These are phyloP conservation scores for Paramecium caudatum DNA, from an alignment of 73 alveolate genomes.

Conservation along the genomic window DNA sequence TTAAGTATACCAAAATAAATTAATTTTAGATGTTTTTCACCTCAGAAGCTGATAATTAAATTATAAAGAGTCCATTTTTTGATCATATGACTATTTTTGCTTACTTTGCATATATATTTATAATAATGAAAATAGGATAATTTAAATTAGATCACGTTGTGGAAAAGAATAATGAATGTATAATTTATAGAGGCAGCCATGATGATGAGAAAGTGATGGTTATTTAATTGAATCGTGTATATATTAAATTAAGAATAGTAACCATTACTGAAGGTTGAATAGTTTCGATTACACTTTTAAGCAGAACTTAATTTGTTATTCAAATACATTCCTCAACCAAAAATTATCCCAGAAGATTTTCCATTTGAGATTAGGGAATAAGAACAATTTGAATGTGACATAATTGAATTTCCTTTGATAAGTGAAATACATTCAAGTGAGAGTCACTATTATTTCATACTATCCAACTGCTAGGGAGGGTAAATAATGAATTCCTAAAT, in stretches of 20 bases:
- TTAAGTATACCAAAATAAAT: no score
- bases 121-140: conserved; percentile 46
- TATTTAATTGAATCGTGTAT: conserved; percentile 54
- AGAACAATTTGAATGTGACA: neutral
- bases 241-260: neutral
- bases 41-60: no score
- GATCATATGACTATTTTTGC: no score
- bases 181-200: conserved; percentile 18
- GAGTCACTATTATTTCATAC: neutral
- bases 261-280: conserved; percentile 42
- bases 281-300: neutral
- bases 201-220: conserved; percentile 3
- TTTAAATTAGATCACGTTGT: conserved; percentile 63
- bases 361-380: conserved; percentile 18
- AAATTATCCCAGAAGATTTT: conserved; percentile 75
- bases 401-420: conserved; percentile 46
- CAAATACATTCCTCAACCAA: conserved; percentile 65
- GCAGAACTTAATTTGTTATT: conserved; percentile 67
- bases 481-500: neutral
- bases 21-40: no score
- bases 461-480: conserved; percentile 23
- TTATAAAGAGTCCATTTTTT: no score
- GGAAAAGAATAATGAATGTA: conserved; percentile 65
- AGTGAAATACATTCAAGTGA: conserved; percentile 39
- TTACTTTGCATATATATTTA: no score